These are phyloP conservation scores for Clitopilus hobsonii DNA, from an alignment of 768 basidiomycete genomes.

Conservation along the genomic window DNA sequence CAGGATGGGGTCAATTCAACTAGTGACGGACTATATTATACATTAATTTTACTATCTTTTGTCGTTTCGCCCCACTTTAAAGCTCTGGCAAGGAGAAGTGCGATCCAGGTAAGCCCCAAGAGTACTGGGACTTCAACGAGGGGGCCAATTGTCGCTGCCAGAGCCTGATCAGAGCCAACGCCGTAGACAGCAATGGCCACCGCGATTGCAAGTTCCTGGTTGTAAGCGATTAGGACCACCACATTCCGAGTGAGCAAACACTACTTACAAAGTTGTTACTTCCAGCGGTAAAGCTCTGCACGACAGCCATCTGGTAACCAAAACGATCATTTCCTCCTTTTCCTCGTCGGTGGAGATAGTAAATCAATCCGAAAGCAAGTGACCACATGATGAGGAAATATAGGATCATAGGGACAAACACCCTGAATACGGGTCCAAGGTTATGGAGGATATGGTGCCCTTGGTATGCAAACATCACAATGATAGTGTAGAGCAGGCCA, in stretches of 20 bases:
- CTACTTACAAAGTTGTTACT: conserved; percentile 70
- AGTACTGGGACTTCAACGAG: conserved; percentile 80
- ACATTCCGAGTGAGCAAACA: neutral
- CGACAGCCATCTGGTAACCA: conserved; percentile 70
- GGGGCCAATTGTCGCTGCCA: conserved; percentile 78
- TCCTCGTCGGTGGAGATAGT: conserved; percentile 36
- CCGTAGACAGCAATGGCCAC: conserved; percentile 78
- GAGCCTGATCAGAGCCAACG: conserved; percentile 69
- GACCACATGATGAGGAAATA: conserved; percentile 82
- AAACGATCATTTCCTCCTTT: conserved; percentile 13
- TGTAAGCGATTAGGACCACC: neutral
- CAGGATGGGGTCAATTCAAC: neutral
- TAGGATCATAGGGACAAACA: conserved; percentile 73
- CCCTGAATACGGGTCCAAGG: conserved; percentile 72
- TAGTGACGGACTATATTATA: neutral
- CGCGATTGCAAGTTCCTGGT: conserved; percentile 77
- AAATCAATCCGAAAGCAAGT: conserved; percentile 53
- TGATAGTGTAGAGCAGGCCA: conserved; percentile 77
- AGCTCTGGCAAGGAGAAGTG: conserved; percentile 37
- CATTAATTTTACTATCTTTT: neutral
- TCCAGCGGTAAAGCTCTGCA: conserved; percentile 76
- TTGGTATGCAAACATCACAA: conserved; percentile 72
- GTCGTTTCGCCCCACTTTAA: conserved; percentile 31
- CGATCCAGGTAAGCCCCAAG: conserved; percentile 62
- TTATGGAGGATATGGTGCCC: conserved; percentile 67